Conservation (phyloP, 208 protist genomes). For the Phytomonas sp. region DNA sequence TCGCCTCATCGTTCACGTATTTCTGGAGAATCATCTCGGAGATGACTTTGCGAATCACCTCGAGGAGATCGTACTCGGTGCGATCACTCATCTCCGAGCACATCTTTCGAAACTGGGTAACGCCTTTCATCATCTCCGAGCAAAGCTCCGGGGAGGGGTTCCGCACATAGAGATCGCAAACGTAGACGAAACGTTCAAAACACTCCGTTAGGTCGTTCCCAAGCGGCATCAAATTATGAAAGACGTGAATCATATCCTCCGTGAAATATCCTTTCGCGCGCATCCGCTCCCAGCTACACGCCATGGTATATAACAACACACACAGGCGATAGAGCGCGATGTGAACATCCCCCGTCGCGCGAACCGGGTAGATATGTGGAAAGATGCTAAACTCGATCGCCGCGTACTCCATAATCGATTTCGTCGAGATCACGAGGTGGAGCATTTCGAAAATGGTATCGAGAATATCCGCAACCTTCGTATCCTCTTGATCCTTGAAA, state of each 20-base stretch:
- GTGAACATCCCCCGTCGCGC: constrained; percentile 50
- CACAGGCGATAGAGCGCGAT: constrained; percentile 59
- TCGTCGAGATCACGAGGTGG: constrained; percentile 32
- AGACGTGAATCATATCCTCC: constrained; percentile 41
- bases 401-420: constrained; percentile 52
- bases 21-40: no score
- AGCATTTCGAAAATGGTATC: constrained; percentile 30
- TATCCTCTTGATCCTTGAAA: constrained; percentile 43
- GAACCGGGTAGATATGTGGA: constrained; percentile 45
- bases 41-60: constrained; percentile 36
- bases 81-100: constrained; percentile 38
- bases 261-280: constrained; percentile 74
- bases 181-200: constrained; percentile 41
- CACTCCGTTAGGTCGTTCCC: constrained; percentile 38
- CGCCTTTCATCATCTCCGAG: constrained; percentile 46
- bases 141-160: constrained; percentile 35
- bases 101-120: constrained; percentile 54
- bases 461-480: constrained; percentile 30
- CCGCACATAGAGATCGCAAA: constrained; percentile 44
- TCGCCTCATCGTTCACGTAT: neutral
- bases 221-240: constrained; percentile 56
- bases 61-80: constrained; percentile 44
- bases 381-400: constrained; percentile 55
- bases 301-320: constrained; percentile 61
- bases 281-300: constrained; percentile 72